Conservation (phyloP, 2,329 filamentous ascomycete species). For the Penicillium fuscoglaucum region DNA sequence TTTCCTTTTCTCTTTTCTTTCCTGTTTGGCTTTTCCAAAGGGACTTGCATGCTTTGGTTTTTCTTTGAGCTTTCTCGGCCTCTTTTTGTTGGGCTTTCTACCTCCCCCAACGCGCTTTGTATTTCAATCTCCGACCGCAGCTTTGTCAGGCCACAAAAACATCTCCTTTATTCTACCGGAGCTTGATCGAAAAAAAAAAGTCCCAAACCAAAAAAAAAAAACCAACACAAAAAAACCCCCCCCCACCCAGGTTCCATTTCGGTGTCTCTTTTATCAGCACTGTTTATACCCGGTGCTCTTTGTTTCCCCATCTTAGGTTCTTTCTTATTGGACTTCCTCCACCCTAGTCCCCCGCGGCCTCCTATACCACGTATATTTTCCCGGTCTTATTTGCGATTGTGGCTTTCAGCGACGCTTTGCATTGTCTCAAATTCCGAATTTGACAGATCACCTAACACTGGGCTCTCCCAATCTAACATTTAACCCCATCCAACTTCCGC, state of each 20-base stretch:
- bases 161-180: background rate
- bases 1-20: conserved; percentile 27
- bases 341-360: conserved; percentile 6
- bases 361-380: conserved; percentile 14
- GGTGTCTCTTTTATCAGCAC: conserved; percentile 9
- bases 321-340: conserved; percentile 8
- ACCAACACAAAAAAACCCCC: background rate
- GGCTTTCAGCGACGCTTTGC: conserved; percentile 29
- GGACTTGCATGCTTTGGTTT: conserved; percentile 14
- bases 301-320: conserved; percentile 9
- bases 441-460: conserved; percentile 9
- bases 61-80: conserved; percentile 11
- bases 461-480: conserved; percentile 5
- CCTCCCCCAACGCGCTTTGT: conserved; percentile 6
- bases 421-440: conserved; percentile 23
- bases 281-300: conserved; percentile 14
- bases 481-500: conserved; percentile 21
- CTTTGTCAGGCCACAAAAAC: conserved; percentile 6
- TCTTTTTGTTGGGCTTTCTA: conserved; percentile 14
- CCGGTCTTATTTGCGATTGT: conserved; percentile 15
- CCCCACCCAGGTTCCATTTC: background rate
- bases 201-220: background rate
- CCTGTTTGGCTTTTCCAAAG: conserved; percentile 27
- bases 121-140: conserved; percentile 13
- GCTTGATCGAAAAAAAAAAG: background rate